Conservation (phyloP, 2,329 filamentous ascomycete genomes). For the Aureobasidium namibiae region DNA sequence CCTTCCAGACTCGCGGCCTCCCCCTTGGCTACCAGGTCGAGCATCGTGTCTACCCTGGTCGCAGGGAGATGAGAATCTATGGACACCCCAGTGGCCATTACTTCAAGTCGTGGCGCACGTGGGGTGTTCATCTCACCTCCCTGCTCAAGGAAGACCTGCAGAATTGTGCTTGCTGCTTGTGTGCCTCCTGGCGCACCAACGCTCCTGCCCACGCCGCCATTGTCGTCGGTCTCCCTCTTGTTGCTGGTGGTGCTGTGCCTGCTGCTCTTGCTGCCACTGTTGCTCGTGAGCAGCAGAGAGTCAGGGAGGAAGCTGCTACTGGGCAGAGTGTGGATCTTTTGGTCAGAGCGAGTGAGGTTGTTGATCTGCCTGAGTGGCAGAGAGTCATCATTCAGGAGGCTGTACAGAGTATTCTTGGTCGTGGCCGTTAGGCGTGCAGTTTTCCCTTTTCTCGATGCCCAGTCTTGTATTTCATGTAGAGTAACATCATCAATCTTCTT, state of each 20-base stretch:
- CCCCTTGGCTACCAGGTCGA: not conserved
- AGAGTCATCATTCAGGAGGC: not conserved
- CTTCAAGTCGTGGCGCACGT: not conserved
- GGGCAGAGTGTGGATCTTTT: not conserved
- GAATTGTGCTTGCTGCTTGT: not conserved
- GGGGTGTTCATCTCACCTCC: not conserved
- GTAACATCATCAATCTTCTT: not conserved
- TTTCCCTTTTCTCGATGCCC: not conserved
- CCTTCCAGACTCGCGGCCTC: not conserved
- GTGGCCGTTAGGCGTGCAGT: not conserved
- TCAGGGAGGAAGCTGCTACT: not conserved
- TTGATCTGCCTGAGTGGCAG: not conserved
- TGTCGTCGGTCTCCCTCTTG: not conserved
- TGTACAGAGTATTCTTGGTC: not conserved
- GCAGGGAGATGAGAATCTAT: not conserved
- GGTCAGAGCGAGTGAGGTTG: not conserved
- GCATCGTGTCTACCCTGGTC: not conserved
- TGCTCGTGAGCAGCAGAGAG: not conserved
- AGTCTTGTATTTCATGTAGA: not conserved
- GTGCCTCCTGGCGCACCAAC: not conserved
- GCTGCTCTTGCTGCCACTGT: not conserved
- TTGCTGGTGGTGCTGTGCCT: not conserved
- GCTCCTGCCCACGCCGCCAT: not conserved
- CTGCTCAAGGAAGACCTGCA: not conserved
- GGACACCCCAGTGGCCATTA: not conserved